Evolutionary conservation across 164 flowering plant species (phyloP), one percentile per base, ranked within the genome.

Genomic region (Magnolia kwangsiensis): DNA sequence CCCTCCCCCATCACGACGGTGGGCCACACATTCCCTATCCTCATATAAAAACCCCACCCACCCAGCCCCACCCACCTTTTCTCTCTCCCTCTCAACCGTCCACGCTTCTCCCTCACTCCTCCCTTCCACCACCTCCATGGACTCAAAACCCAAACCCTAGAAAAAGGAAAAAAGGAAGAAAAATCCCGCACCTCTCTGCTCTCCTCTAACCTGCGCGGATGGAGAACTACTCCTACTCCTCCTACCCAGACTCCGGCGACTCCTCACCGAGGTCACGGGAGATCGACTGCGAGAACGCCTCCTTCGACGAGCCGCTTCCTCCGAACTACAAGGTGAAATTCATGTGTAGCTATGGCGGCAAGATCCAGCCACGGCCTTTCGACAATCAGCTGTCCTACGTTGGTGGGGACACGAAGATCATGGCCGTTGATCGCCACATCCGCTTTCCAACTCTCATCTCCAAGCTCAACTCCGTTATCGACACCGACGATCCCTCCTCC

Each of bases 341-440:
- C 78, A 87, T 93, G 91, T 93, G 98, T 86, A 91, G 95, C 74
- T 93, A 87, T 49, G 94, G 94, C 76, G 98, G 98, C 4, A 90
- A 88, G 71, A 93, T 93, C 78, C 91, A 81, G 19, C 96, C 93
- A 14, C 78, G 95, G 1, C 87, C 89, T 4, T 89, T 89, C 72
- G 98, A 93, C 73, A 87, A 91, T 76, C 96, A 88, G 78, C 87
- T 93, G 24, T 74, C 92, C 3, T 93, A 93, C 82, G 80, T 89
- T 63, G 96, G 92, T 24, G 98, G 98, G 9, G 96, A 91, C 24
- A 93, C 96, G 67, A 93, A 93, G 85, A 93, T 91, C 83, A 75
- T 93, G 9, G 72, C 91, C 67, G 89, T 90, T 24, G 98, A 93
- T 76, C 90, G 96, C 18, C 75, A 45, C 74, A 78, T 85, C 76